A percentile compares a stretch with the other conserved stretches of the same genome.
phyloP scores from a whole-genome alignment of 768 basidiomycete species.

The Auricularia heimuer region DNA sequence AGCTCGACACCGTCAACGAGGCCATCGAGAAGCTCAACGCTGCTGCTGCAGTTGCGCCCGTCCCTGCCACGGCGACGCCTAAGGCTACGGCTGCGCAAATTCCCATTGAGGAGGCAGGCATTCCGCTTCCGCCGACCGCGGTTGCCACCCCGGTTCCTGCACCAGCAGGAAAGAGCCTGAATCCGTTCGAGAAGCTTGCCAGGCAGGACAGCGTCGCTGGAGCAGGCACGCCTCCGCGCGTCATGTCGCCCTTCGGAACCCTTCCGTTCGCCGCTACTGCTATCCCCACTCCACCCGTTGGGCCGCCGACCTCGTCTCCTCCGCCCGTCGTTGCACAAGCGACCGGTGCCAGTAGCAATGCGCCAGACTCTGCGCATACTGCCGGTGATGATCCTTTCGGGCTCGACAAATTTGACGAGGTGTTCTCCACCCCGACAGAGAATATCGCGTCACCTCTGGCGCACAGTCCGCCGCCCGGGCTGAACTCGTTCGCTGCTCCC shows the following conservation, averaged over 20 bases:
- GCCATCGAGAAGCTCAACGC: slow-evolving; percentile 29
- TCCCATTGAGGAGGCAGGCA: slow-evolving; percentile 23
- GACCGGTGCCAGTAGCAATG: slow-evolving; percentile 2
- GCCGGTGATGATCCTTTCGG: slow-evolving; percentile 42
- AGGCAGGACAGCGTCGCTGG: slow-evolving; percentile 23
- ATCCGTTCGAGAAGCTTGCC: slow-evolving; percentile 76
- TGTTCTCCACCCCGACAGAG: slow-evolving; percentile 1
- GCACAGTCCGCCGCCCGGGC: not conserved
- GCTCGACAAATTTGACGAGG: slow-evolving; percentile 19
- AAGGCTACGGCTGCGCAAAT: slow-evolving; percentile 21
- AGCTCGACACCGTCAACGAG: slow-evolving; percentile 46
- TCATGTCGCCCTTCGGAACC: slow-evolving; percentile 46
- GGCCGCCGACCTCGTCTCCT: not conserved
- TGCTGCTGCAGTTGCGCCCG: slow-evolving; percentile 12
- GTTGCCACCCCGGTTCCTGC: slow-evolving; percentile 45
- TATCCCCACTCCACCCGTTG: slow-evolving; percentile 24
- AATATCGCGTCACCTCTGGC: not conserved
- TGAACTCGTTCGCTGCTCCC: slow-evolving; percentile 2
- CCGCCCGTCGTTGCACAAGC: not conserved
- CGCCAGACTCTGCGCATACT: slow-evolving; percentile 5
- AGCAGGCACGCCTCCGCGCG: slow-evolving; percentile 31
- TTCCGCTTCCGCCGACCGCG: not conserved
- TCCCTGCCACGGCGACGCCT: slow-evolving; percentile 15
- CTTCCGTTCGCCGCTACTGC: slow-evolving; percentile 36
- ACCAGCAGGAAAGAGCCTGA: slow-evolving; percentile 68